Base-by-base conservation (phyloP, 306 rosid genomes). In the Canavalia gladiata region DNA sequence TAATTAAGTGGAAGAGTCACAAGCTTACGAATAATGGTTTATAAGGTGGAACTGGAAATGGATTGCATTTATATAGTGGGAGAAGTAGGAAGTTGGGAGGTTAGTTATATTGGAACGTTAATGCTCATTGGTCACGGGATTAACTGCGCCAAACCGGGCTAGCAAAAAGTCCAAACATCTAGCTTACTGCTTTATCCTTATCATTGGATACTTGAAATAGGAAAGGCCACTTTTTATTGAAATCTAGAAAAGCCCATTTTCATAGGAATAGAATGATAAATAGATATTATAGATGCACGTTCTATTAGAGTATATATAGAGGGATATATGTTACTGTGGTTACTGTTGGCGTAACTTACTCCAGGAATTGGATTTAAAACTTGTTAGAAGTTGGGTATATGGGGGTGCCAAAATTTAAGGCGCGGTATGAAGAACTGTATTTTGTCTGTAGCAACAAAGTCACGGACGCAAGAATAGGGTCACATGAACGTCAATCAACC, bases 61-160 rank as follows among this genome's bases (percentile, higher is more conserved):
- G 31, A 10, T 29, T 30, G 50, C 54, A 84, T 90, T 85, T 88
- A 87, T 88, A 90, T 70, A 35, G 47, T 2, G 6, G 50, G 37
- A 51, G 57, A 70, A 67, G 76, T 43, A 33, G 81, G 80, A 81
- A 67, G 88, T 83, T 90, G 79, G 67, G 77, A 75, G 68, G 87
- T 82, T 85, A 51, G 87, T 77, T 79, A 79, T 41, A 1, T 81
- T 80, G 80, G 41, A 37, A 76, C 71, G 85, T 87, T 82, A 81
- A 68, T 45, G 84, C 50, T 82, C 49, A 54, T 58, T 73, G 81
- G 68, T 91, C 91, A 91, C 97, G 94, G 88, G 87, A 88, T 90
- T 87, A 86, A 82, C 83, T 87, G 92, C 89, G 82, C 67, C 83
- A 81, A 88, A 88, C 58, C 4, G 45, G 80, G 79, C 62, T n/a